Evolutionary conservation across 768 basidiomycete genomes (phyloP).

Genomic region (Leccinellum rugosiceps): DNA sequence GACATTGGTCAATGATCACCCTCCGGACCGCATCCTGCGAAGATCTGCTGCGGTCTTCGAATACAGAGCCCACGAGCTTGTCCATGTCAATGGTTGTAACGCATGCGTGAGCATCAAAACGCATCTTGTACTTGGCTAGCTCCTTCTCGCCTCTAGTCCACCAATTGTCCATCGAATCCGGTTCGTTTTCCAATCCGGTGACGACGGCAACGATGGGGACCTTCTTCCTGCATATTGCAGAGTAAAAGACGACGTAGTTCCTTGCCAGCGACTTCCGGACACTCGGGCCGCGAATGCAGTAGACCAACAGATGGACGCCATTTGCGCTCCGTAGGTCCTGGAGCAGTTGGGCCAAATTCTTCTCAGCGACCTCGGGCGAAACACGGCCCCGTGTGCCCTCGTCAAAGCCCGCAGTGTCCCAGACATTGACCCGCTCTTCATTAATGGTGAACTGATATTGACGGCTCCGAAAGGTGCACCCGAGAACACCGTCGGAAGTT

Average conservation of each 20-base stretch:
- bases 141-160: conserved; percentile 34
- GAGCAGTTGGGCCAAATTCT: conserved; percentile 28
- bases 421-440: conserved; percentile 20
- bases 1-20: conserved; percentile 23
- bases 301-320: conserved; percentile 31
- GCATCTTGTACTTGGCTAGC: conserved; percentile 34
- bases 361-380: conserved; percentile 25
- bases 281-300: conserved; percentile 32
- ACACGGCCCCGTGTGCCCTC: conserved; percentile 26
- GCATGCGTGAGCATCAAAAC: conserved; percentile 40
- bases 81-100: conserved; percentile 34
- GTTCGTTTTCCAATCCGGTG: conserved; percentile 33
- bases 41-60: conserved; percentile 14
- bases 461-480: conserved; percentile 36
- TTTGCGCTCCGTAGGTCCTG: conserved; percentile 26
- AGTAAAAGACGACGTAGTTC: conserved; percentile 33
- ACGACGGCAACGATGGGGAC: conserved; percentile 32
- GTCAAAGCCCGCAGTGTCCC: conserved; percentile 34
- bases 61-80: conserved; percentile 12
- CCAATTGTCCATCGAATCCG: conserved; percentile 35
- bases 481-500: conserved; percentile 29
- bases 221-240: conserved; percentile 30
- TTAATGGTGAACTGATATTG: conserved; percentile 21
- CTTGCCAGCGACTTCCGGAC: conserved; percentile 24
- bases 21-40: conserved; percentile 22